Percentiles rank a stretch among this genome's conserved stretches.
These are phyloP conservation scores for Fraxinus floribunda DNA, from an alignment of 305 asterid genomes.

Conservation along the genomic window DNA sequence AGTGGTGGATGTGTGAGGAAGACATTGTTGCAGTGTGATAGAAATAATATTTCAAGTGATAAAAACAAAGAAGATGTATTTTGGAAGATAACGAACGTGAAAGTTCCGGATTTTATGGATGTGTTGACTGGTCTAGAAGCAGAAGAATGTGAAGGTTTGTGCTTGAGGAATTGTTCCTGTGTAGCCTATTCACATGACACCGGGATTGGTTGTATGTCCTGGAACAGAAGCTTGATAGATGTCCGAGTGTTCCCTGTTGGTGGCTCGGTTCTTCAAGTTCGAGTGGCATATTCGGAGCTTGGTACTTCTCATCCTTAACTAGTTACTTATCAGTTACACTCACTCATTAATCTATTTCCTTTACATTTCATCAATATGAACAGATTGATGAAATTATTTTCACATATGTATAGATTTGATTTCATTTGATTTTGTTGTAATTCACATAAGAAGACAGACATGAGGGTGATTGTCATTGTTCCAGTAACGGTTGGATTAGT, in stretches of 20 bases:
- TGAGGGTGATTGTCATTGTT: slow-evolving; percentile 18
- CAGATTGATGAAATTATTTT: not conserved
- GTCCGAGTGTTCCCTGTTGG: slow-evolving; percentile 29
- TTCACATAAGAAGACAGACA: slow-evolving; percentile 26
- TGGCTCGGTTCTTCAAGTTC: slow-evolving; percentile 39
- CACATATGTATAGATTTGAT: not conserved
- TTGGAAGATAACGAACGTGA: slow-evolving; percentile 30
- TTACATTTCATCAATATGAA: not conserved
- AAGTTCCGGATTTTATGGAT: slow-evolving; percentile 46
- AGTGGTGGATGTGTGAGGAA: slow-evolving; percentile 49
- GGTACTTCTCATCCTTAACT: slow-evolving; percentile 30
- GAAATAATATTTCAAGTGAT: slow-evolving; percentile 20
- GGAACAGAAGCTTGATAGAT: slow-evolving; percentile 35
- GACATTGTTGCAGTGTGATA: slow-evolving; percentile 33
- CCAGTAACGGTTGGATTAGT: slow-evolving; percentile 22
- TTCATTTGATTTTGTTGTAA: not conserved
- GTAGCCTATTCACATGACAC: slow-evolving; percentile 40
- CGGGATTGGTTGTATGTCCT: slow-evolving; percentile 42
- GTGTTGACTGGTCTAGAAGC: not conserved
- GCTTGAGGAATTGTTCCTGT: slow-evolving; percentile 47
- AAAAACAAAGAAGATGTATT: slow-evolving; percentile 39
- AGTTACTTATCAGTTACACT: not conserved
- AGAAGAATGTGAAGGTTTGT: slow-evolving; percentile 32
- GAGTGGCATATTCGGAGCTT: slow-evolving; percentile 35
- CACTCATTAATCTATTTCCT: not conserved